These are phyloP conservation scores for Globisporangium nunn DNA, from an alignment of 352 stramenopile genomes.

Conservation along the genomic window DNA sequence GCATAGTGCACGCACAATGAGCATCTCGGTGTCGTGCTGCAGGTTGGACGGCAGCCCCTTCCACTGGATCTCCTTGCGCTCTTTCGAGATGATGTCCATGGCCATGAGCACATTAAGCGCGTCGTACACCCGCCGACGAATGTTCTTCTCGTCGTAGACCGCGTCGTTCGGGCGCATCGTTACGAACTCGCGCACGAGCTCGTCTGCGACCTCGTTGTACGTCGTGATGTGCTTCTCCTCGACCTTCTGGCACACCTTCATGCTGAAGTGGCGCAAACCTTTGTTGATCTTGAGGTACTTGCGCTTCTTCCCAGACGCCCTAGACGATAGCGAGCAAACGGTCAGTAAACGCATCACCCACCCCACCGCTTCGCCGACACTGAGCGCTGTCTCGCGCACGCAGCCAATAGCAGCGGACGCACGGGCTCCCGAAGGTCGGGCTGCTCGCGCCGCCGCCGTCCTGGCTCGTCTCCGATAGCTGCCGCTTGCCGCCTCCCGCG, in stretches of 20 bases:
- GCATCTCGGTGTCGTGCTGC: slow-evolving; percentile 83
- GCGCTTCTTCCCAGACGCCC: slow-evolving; percentile 60
- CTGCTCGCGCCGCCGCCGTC: slow-evolving; percentile 22
- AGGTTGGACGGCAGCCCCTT: slow-evolving; percentile 75
- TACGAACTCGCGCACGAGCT: slow-evolving; percentile 88
- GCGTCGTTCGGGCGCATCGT: slow-evolving; percentile 79
- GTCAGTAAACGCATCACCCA: neutral
- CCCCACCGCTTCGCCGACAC: too few species aligned
- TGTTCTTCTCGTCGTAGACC: slow-evolving; percentile 94
- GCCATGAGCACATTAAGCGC: slow-evolving; percentile 97
- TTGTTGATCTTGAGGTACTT: slow-evolving; percentile 88
- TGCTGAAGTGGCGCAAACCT: slow-evolving; percentile 91
- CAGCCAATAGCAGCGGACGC: slow-evolving; percentile 8
- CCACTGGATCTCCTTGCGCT: slow-evolving; percentile 91
- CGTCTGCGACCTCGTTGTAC: slow-evolving; percentile 94
- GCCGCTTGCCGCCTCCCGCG: slow-evolving; percentile 13
- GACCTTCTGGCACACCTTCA: slow-evolving; percentile 96
- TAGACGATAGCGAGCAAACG: slow-evolving; percentile 6
- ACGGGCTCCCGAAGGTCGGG: slow-evolving; percentile 59
- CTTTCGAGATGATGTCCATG: slow-evolving; percentile 97
- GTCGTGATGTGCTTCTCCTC: slow-evolving; percentile 93
- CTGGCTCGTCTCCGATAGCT: slow-evolving; percentile 16
- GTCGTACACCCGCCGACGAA: slow-evolving; percentile 95
- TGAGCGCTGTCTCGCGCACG: neutral
- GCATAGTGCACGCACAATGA: slow-evolving; percentile 40